A percentile compares a stretch with the other conserved stretches of the same genome.
Evolutionary conservation across 257 asterid genomes (phyloP).

Genomic region (Nyctanthes arbortristis): DNA sequence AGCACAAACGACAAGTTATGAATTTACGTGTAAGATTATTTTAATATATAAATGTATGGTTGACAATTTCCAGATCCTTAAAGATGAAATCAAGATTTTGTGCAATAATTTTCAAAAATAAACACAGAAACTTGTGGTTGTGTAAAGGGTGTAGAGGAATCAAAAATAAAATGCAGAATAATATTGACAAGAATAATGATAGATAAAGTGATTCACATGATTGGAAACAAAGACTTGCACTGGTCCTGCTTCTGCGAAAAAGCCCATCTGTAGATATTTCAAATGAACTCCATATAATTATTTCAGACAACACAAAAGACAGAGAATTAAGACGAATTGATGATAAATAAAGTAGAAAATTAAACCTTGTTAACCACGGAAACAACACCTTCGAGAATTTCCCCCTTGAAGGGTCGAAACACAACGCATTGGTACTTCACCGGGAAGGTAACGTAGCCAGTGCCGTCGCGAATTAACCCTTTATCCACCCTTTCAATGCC

Average conservation of each 20-base stretch:
- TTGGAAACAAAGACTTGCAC: conserved; percentile 90
- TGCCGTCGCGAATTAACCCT: conserved; percentile 91
- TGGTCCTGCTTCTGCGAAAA: conserved; percentile 97
- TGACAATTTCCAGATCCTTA: too few relatives aligned
- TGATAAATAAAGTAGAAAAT: not conserved
- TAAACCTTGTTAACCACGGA: conserved; percentile 81
- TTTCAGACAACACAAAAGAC: not conserved
- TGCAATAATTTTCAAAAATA: not conserved
- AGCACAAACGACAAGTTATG: too few relatives aligned
- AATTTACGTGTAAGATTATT: too few relatives aligned
- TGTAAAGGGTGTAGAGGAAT: not conserved
- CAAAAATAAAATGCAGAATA: not conserved
- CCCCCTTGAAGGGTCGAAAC: conserved; percentile 92
- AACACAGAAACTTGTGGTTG: not conserved
- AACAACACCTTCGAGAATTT: conserved; percentile 85
- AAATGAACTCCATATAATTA: not conserved
- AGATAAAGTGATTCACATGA: conserved; percentile 57
- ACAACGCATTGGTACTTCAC: too few relatives aligned
- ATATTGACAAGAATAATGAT: not conserved
- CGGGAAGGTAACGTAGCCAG: conserved; percentile 88
- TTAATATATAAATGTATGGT: too few relatives aligned
- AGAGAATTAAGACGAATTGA: not conserved
- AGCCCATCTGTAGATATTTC: conserved; percentile 80
- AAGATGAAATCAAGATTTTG: too few relatives aligned
- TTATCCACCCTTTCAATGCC: conserved; percentile 82